Conservation (phyloP, 495 filamentous ascomycete genomes). For the Durotheca rogersii region DNA sequence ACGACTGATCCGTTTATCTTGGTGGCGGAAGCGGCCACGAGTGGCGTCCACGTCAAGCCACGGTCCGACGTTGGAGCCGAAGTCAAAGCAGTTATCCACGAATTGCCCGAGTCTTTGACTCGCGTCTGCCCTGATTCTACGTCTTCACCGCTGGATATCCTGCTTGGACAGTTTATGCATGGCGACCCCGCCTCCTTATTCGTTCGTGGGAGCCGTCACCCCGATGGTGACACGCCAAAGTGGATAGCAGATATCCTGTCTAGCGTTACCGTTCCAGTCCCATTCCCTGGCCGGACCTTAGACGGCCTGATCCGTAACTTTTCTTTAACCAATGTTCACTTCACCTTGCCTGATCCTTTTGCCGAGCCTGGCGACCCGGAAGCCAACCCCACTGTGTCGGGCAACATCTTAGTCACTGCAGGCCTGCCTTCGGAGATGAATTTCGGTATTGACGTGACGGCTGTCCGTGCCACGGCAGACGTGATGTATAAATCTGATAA, state of each 20-base stretch:
- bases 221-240: slow-evolving; percentile 63
- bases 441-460: slow-evolving; percentile 71
- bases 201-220: slow-evolving; percentile 70
- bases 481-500: slow-evolving; percentile 73
- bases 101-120: slow-evolving; percentile 70
- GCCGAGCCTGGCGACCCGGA: slow-evolving; percentile 75
- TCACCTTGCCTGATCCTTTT: slow-evolving; percentile 74
- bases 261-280: slow-evolving; percentile 79
- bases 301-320: slow-evolving; percentile 84
- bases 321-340: slow-evolving; percentile 77
- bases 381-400: slow-evolving; percentile 74
- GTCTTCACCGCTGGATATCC: slow-evolving; percentile 80
- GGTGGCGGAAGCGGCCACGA: slow-evolving; percentile 70
- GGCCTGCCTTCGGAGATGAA: slow-evolving; percentile 81
- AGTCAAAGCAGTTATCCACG: slow-evolving; percentile 64
- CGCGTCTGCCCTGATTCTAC: slow-evolving; percentile 68
- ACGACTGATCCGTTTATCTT: slow-evolving; percentile 62
- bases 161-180: slow-evolving; percentile 78
- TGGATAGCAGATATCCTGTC: slow-evolving; percentile 82
- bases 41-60: slow-evolving; percentile 62
- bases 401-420: slow-evolving; percentile 73
- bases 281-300: slow-evolving; percentile 76
- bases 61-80: slow-evolving; percentile 64
- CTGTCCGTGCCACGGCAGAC: slow-evolving; percentile 71
- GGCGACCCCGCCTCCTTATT: slow-evolving; percentile 75